Conservation (phyloP, 106 monocot genomes). For the Agapanthus africanus region DNA sequence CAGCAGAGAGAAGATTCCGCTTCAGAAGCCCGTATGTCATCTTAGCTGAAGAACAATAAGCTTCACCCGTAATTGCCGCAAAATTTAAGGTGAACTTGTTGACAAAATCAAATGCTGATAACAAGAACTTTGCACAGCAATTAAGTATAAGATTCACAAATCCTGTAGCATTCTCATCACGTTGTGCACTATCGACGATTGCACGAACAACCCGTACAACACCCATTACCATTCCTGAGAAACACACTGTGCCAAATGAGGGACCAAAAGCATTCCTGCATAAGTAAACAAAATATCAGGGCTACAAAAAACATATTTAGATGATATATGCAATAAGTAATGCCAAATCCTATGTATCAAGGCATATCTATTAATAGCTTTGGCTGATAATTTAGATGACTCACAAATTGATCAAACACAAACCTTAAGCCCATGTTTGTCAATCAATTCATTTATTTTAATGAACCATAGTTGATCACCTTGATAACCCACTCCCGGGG, state of each 20-base stretch:
- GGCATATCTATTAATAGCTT: too few relatives aligned
- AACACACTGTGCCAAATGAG: slow-evolving; percentile 87
- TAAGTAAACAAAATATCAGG: too few relatives aligned
- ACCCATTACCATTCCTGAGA: slow-evolving; percentile 73
- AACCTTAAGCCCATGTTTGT: too few relatives aligned
- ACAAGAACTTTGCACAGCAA: slow-evolving; percentile 60
- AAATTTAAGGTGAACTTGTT: slow-evolving; percentile 96
- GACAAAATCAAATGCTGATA: slow-evolving; percentile 72
- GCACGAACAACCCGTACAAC: slow-evolving; percentile 49
- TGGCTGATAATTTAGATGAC: too few relatives aligned
- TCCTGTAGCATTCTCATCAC: slow-evolving; percentile 41
- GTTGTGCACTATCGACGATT: slow-evolving; percentile 61
- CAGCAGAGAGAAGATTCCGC: slow-evolving; percentile 88
- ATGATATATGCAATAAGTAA: too few relatives aligned
- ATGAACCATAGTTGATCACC: too few relatives aligned
- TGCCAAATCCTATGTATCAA: too few relatives aligned
- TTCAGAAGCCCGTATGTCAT: slow-evolving; percentile 92
- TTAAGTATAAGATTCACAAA: slow-evolving; percentile 49
- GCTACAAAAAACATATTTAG: too few relatives aligned
- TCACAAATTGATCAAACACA: too few relatives aligned
- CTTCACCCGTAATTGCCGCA: slow-evolving; percentile 93
- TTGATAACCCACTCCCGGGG: too few relatives aligned
- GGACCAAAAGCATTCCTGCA: slow-evolving; percentile 96
- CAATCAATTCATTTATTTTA: too few relatives aligned
- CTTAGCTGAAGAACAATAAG: slow-evolving; percentile 77